A percentile compares a stretch with the other conserved stretches of the same genome.
phyloP scores from a whole-genome alignment of 257 asterid species.

The Solanum appendiculatum region DNA sequence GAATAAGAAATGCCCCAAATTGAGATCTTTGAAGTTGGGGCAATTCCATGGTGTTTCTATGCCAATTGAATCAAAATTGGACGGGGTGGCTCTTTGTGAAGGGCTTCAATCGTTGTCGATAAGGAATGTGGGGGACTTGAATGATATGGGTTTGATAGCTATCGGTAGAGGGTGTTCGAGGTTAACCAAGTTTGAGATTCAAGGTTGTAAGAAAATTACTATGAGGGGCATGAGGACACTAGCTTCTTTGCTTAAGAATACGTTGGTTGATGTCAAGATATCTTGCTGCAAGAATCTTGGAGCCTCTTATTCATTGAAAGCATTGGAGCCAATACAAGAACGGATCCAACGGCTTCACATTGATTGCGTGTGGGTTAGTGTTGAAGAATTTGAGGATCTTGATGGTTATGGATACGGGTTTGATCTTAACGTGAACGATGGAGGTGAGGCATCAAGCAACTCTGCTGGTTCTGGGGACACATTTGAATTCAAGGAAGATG shows the following conservation, averaged over 20 bases:
- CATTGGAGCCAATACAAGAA: constrained; percentile 68
- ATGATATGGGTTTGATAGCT: constrained; percentile 88
- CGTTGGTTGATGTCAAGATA: constrained; percentile 70
- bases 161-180: constrained; percentile 81
- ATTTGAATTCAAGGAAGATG: constrained; percentile 9
- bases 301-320: constrained; percentile 48
- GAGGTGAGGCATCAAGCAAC: constrained; percentile 12
- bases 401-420: constrained; percentile 23
- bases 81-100: constrained; percentile 75
- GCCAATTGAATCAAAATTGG: constrained; percentile 64
- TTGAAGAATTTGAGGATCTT: constrained; percentile 24
- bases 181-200: constrained; percentile 58
- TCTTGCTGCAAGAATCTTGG: constrained; percentile 75
- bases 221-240: constrained; percentile 75
- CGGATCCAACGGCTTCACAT: constrained; percentile 71
- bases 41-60: constrained; percentile 69
- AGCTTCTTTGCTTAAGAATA: constrained; percentile 39
- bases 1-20: constrained; percentile 47
- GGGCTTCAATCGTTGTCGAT: constrained; percentile 61
- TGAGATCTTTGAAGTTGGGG: constrained; percentile 68
- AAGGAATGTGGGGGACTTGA: constrained; percentile 58
- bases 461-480: background rate
- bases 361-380: constrained; percentile 66
- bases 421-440: constrained; percentile 36
- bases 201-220: constrained; percentile 66